Evolutionary conservation across 352 stramenopile genomes (phyloP), one percentile per base, ranked within the genome.

Genomic region (Pythium grandisporangium): DNA sequence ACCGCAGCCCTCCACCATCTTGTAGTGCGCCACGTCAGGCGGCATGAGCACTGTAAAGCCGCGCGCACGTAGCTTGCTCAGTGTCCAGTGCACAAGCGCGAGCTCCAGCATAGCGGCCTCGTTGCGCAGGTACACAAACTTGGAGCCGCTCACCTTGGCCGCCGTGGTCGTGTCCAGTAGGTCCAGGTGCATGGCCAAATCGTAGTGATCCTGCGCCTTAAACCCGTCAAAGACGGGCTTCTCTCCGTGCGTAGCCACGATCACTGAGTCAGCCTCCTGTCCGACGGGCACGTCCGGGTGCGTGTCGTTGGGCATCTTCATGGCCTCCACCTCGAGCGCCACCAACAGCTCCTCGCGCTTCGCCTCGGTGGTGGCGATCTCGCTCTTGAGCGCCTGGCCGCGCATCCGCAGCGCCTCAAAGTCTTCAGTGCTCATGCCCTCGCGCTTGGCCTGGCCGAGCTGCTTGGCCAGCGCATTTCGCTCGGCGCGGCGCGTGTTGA

Each of bases 71-170:
- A 93, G 47, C 35, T 82, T 88, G 11, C 47, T 70, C 29, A 95
- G 61, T 17, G 72, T 84, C 69, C 67, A 93, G 32, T 91, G 75
- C 30, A 88, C 64, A 4, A 95, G 57, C 13, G 77, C 84, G 30
- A 95, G 63, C 55, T 95, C 84, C 32, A 95, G 72, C 74, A 95
- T 79, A 6, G 75, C 83, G 19, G 59, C 77, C 77, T 93, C 79
- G 45, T 93, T 92, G 47, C 78, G 85, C 37, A 95, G 59, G 36
- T 79, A 83, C 14, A 79, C 75, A 57, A 95, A 95, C 53, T 88
- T 84, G 48, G 79, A 86, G 20, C 79, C 81, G 8, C 68, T 72
- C 10, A 91, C 72, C 47, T 73, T 72, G 10, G 78, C 71, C 0
- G 60, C 75, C 0, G 62, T 68, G 35, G 78, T 62, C 6, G 80